Conservation (phyloP, 164 flowering plant species). For the Macadamia integrifolia region DNA sequence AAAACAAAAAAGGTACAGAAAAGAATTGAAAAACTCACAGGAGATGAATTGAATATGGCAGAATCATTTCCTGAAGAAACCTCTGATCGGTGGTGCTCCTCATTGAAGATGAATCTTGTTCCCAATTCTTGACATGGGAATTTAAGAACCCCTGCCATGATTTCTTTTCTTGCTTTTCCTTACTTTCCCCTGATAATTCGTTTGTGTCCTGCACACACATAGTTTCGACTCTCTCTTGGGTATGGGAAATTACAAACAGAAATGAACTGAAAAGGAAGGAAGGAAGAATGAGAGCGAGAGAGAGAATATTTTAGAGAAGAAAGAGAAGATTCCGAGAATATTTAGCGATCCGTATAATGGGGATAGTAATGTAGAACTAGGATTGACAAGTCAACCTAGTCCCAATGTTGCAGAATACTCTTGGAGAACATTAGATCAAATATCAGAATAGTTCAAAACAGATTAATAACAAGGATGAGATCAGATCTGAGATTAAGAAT, state of each 20-base stretch:
- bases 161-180: conserved; percentile 19
- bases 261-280: not conserved
- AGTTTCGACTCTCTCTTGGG: not conserved
- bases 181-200: conserved; percentile 32
- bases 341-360: not conserved
- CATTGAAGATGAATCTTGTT: conserved; percentile 11
- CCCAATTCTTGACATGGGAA: conserved; percentile 30
- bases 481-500: no score
- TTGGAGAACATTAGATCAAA: no score
- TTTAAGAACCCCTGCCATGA: conserved; percentile 26
- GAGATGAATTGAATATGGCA: conserved; percentile 22
- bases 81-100: conserved; percentile 10
- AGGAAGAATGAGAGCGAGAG: not conserved
- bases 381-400: no score
- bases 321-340: not conserved
- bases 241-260: not conserved
- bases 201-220: conserved; percentile 54
- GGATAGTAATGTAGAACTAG: no score
- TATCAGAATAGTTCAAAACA: no score
- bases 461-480: no score
- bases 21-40: conserved; percentile 25
- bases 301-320: not conserved
- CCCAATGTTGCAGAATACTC: no score
- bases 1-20: not conserved
- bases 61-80: not conserved